Percentiles rank a stretch among this genome's conserved stretches.
Conservation (phyloP, 2,329 filamentous ascomycete genomes). For the Venturia nashicola region DNA sequence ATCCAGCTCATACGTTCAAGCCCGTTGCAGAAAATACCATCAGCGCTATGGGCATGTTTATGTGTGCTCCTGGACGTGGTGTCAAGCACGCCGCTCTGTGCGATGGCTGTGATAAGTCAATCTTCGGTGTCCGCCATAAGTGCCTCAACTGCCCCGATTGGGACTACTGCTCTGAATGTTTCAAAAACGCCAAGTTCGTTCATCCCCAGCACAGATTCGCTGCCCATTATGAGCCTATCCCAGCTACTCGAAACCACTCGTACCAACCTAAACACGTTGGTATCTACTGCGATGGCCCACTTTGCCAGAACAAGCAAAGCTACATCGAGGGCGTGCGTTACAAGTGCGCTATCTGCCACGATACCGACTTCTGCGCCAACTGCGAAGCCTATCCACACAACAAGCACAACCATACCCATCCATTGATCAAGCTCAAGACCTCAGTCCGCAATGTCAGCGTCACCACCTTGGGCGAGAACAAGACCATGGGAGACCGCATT, state of each 20-base stretch:
- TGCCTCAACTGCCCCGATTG: slow-evolving; percentile 94
- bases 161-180: slow-evolving; percentile 80
- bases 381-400: slow-evolving; percentile 84
- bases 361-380: slow-evolving; percentile 86
- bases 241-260: slow-evolving; percentile 22
- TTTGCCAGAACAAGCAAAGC: slow-evolving; percentile 54
- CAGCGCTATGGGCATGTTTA: slow-evolving; percentile 47
- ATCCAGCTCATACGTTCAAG: slow-evolving; percentile 73
- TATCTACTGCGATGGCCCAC: slow-evolving; percentile 88
- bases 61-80: slow-evolving; percentile 70
- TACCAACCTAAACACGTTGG: slow-evolving; percentile 53
- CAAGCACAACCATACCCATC: slow-evolving; percentile 87
- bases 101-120: slow-evolving; percentile 83
- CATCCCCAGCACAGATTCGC: slow-evolving; percentile 85
- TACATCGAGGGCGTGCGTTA: slow-evolving; percentile 78
- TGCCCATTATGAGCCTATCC: slow-evolving; percentile 66
- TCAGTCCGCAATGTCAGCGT: slow-evolving; percentile 81
- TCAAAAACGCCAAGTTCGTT: slow-evolving; percentile 50
- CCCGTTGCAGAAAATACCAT: slow-evolving; percentile 55
- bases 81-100: slow-evolving; percentile 79
- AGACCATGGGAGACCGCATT: slow-evolving; percentile 58
- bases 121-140: slow-evolving; percentile 86
- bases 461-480: slow-evolving; percentile 69
- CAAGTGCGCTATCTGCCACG: slow-evolving; percentile 94
- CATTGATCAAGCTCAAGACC: slow-evolving; percentile 92